Evolutionary conservation across 139 green algal genomes (phyloP).

Genomic region (Penium margaritaceum): DNA sequence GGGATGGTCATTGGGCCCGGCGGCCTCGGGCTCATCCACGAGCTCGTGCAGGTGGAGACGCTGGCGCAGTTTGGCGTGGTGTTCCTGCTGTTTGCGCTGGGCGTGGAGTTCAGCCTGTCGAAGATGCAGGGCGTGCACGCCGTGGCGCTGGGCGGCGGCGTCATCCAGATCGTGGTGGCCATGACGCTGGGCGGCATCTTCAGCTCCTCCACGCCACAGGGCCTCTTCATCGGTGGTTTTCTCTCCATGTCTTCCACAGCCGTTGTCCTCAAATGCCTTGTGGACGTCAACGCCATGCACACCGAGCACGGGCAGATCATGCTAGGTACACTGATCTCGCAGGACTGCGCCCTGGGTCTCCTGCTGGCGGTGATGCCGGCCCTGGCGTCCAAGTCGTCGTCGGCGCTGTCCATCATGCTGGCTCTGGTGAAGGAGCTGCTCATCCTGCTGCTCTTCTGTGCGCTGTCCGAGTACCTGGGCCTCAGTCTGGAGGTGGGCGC

Average conservation of each 20-base stretch:
- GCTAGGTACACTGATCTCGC: slow-evolving; percentile 80
- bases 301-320: slow-evolving; percentile 75
- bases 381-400: slow-evolving; percentile 47
- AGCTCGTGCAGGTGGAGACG: slow-evolving; percentile 79
- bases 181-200: slow-evolving; percentile 46
- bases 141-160: slow-evolving; percentile 72
- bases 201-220: slow-evolving; percentile 50
- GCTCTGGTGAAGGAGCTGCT: slow-evolving; percentile 25
- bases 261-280: slow-evolving; percentile 86
- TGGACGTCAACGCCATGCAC: slow-evolving; percentile 47
- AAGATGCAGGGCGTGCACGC: slow-evolving; percentile 72
- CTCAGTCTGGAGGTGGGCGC: slow-evolving; percentile 82
- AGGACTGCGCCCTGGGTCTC: slow-evolving; percentile 86
- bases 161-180: slow-evolving; percentile 56
- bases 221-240: slow-evolving; percentile 82
- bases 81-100: slow-evolving; percentile 88
- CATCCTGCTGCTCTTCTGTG: slow-evolving; percentile 43
- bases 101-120: slow-evolving; percentile 77
- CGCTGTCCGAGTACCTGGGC: slow-evolving; percentile 42
- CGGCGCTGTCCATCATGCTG: slow-evolving; percentile 9
- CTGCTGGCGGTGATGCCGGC: slow-evolving; percentile 89
- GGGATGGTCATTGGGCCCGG: slow-evolving; percentile 80
- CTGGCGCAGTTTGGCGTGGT: slow-evolving; percentile 89
- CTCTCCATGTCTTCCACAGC: slow-evolving; percentile 73
- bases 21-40: slow-evolving; percentile 68